Evolutionary conservation across 495 filamentous ascomycete species (phyloP).

Genomic region (Podospora sp.): DNA sequence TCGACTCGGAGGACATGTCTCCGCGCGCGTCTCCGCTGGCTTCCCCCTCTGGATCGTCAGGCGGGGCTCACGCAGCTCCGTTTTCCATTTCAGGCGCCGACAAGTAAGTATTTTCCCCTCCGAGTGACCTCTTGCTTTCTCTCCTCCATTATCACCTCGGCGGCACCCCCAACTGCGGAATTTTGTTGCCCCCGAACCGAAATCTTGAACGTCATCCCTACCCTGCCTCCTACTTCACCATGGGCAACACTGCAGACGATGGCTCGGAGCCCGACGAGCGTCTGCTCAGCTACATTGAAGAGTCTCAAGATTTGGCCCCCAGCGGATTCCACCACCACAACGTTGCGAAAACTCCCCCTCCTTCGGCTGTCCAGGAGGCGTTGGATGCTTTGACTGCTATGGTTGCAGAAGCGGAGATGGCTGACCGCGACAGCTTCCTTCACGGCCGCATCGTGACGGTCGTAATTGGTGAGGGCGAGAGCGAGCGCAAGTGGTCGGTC

Average conservation of each 20-base stretch:
- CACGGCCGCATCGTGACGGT: constrained; percentile 23
- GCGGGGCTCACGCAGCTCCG: background rate
- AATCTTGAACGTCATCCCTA: too few relatives aligned
- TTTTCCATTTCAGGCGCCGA: background rate
- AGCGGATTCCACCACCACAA: background rate
- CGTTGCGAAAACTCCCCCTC: background rate
- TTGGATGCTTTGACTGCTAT: background rate
- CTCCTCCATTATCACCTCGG: background rate
- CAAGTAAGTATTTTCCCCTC: background rate
- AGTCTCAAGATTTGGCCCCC: background rate
- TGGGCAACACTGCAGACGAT: background rate
- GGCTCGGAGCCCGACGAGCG: background rate
- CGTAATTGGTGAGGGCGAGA: constrained; percentile 22
- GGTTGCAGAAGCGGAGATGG: background rate
- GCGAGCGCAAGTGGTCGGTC: constrained; percentile 25
- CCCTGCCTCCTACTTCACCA: background rate
- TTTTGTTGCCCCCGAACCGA: too few relatives aligned
- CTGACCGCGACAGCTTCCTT: background rate
- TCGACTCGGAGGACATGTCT: too few relatives aligned
- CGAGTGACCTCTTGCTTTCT: background rate
- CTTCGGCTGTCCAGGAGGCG: too few relatives aligned
- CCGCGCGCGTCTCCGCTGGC: too few relatives aligned
- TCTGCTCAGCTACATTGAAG: background rate
- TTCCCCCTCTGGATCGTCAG: background rate
- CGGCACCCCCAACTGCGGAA: too few relatives aligned